Percentiles rank a stretch among this genome's conserved stretches.
Evolutionary conservation across 75 land plant species (phyloP).

Genomic region (Larix kaempferi): DNA sequence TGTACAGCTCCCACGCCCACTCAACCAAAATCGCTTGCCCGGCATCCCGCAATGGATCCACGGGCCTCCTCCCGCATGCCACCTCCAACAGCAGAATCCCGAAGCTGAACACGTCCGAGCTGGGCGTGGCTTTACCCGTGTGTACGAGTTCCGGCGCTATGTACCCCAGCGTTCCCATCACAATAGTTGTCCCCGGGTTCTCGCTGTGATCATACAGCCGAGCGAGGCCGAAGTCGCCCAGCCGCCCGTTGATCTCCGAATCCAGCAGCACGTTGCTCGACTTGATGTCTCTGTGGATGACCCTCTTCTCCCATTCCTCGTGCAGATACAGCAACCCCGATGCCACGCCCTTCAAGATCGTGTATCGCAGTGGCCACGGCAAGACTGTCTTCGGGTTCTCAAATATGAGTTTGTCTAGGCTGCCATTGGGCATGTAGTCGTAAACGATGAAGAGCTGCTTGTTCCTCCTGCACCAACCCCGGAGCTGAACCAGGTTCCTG

Average conservation of each 20-base stretch:
- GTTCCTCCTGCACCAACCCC: constrained; percentile 52
- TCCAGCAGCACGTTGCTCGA: constrained; percentile 23
- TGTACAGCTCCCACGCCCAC: constrained; percentile 21
- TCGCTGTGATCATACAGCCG: constrained; percentile 14
- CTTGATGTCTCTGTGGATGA: constrained; percentile 38
- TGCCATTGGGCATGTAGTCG: constrained; percentile 54
- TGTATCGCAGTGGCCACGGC: constrained; percentile 33
- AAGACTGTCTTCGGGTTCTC: constrained; percentile 13
- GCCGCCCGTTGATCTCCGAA: constrained; percentile 13
- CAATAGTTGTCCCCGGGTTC: constrained; percentile 24
- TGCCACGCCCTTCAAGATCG: constrained; percentile 44
- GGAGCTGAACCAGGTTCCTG: constrained; percentile 56
- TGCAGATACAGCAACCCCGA: constrained; percentile 23
- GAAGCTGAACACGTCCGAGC: constrained; percentile 27
- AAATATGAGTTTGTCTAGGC: constrained; percentile 38
- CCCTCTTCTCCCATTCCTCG: constrained; percentile 16
- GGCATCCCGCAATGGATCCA: not conserved
- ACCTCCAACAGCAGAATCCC: constrained; percentile 26
- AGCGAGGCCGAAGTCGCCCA: constrained; percentile 24
- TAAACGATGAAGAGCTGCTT: constrained; percentile 38
- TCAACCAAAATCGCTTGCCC: constrained; percentile 1
- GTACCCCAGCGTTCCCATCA: constrained; percentile 25
- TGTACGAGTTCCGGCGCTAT: constrained; percentile 15
- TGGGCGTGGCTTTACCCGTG: constrained; percentile 22
- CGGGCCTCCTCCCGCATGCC: constrained; percentile 24